A percentile compares a stretch with the other conserved stretches of the same genome.
These are phyloP conservation scores for Nicotiana undulata DNA, from an alignment of 257 asterid genomes.

Conservation along the genomic window DNA sequence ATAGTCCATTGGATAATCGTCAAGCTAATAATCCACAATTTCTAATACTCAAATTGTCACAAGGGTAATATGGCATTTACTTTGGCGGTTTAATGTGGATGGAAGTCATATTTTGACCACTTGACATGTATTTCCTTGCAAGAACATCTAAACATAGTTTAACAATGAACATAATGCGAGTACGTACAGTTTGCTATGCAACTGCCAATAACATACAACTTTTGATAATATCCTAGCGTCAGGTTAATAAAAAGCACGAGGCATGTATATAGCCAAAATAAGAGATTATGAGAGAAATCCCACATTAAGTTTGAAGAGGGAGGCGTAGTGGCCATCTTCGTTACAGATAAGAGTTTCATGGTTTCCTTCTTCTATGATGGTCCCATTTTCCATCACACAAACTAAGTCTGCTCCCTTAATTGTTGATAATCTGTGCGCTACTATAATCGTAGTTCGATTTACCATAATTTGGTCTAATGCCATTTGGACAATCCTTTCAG, in stretches of 20 bases:
- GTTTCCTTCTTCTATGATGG: conserved; percentile 50
- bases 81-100: no score
- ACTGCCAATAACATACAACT: not conserved
- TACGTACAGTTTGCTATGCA: not conserved
- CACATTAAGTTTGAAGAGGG: conserved; percentile 6
- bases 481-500: conserved; percentile 61
- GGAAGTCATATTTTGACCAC: no score
- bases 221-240: not conserved
- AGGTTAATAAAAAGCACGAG: no score
- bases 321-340: conserved; percentile 45
- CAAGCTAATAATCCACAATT: no score
- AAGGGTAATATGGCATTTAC: no score
- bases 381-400: conserved; percentile 53
- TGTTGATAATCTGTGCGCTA: conserved; percentile 69
- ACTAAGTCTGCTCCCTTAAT: conserved; percentile 52
- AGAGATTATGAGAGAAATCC: not conserved
- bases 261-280: not conserved
- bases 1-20: no score
- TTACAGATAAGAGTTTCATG: conserved; percentile 38
- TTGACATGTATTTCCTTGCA: no score
- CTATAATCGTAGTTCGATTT: conserved; percentile 49
- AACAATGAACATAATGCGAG: not conserved
- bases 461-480: conserved; percentile 59
- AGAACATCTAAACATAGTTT: no score
- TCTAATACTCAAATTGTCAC: no score